Evolutionary conservation across 306 rosid species (phyloP).

Genomic region (Cucurbita pepo): DNA sequence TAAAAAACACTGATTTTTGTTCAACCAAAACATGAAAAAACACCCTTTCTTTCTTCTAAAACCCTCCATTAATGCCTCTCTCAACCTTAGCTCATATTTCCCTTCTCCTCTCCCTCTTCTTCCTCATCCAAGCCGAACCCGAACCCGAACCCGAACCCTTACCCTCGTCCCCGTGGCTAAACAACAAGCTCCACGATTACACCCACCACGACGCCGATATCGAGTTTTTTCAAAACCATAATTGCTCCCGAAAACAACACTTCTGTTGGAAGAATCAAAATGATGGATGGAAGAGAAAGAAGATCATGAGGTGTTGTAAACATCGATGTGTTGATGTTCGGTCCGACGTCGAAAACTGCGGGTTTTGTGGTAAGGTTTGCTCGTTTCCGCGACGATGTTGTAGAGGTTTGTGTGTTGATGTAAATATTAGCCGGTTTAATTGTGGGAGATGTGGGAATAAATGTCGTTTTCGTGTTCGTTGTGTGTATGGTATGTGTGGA

Average conservation of each 20-base stretch:
- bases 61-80: neutral
- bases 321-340: constrained; percentile 37
- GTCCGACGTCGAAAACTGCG: constrained; percentile 38
- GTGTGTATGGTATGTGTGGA: constrained; percentile 55
- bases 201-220: neutral
- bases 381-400: constrained; percentile 41
- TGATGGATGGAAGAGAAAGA: neutral
- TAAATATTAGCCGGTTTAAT: constrained; percentile 21
- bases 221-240: neutral
- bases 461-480: constrained; percentile 25
- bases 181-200: neutral
- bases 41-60: neutral
- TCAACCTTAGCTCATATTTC: neutral
- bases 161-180: neutral
- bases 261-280: constrained; percentile 10
- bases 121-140: neutral
- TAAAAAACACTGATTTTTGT: neutral
- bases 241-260: constrained; percentile 19
- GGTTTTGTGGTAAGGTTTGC: constrained; percentile 32
- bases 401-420: constrained; percentile 30
- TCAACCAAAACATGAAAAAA: neutral
- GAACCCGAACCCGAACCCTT: neutral
- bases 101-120: neutral
- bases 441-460: constrained; percentile 56
- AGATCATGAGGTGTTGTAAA: constrained; percentile 25